Evolutionary conservation across 2,329 filamentous ascomycete species (phyloP).

Genomic region (Ascosphaera aggregata): DNA sequence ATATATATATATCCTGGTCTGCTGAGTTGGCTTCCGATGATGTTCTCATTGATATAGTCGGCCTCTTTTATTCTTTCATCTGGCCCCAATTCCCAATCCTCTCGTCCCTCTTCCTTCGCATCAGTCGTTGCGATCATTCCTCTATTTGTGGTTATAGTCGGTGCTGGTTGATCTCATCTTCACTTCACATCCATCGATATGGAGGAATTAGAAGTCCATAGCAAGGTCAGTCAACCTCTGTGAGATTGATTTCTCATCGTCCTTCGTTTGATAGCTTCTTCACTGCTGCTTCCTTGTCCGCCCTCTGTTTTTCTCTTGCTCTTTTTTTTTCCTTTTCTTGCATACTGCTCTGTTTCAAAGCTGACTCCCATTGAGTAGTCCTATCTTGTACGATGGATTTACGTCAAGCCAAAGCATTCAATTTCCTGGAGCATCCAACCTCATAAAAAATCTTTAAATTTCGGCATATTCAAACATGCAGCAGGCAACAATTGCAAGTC

Average conservation of each 20-base stretch:
- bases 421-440: slow-evolving; percentile 97
- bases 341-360: slow-evolving; percentile 6
- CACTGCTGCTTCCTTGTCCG: neutral
- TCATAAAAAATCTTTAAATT: slow-evolving; percentile 96
- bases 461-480: slow-evolving; percentile 93
- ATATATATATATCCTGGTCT: too few species aligned
- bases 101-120: too few species aligned
- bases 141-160: too few species aligned
- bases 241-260: neutral
- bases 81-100: too few species aligned
- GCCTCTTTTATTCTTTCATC: too few species aligned
- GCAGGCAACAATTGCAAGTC: too few species aligned
- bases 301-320: neutral
- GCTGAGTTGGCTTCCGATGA: too few species aligned
- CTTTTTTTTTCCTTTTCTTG: neutral
- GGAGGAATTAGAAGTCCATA: slow-evolving; percentile 92
- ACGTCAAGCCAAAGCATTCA: slow-evolving; percentile 70
- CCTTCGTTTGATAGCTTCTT: neutral
- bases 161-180: too few species aligned
- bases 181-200: too few species aligned
- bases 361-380: slow-evolving; percentile 33
- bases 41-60: too few species aligned
- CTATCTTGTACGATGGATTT: slow-evolving; percentile 94
- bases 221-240: slow-evolving; percentile 43
- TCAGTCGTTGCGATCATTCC: too few species aligned